Base-by-base conservation (phyloP, 352 stramenopile genomes). In the Pythium utonaiense region DNA sequence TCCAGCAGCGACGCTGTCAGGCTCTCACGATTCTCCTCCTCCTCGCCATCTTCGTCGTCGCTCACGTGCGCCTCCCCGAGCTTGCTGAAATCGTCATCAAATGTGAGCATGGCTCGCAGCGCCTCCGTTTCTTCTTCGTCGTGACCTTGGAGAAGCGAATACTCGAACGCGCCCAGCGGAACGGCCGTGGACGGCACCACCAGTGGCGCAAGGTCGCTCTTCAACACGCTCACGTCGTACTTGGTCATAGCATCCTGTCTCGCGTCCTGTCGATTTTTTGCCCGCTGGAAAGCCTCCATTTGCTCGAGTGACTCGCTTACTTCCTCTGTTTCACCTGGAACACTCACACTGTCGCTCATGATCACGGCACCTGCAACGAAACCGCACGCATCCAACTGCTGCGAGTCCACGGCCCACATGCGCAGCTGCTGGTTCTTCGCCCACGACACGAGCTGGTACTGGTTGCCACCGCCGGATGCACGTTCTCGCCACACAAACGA, bases 381-480 rank as follows among this genome's bases (percentile, higher is more conserved):
- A 3, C 62, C 62, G 38, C 57, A 70, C 17, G 58, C 47, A 6
- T 61, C 52, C 3, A 91, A 54, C 28, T 88, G 79, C 31, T 77
- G 73, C 14, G 72, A 51, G 47, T 95, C 81, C 14, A 93, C 62
- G 28, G 75, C 71, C 84, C 82, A 92, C 60, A 94, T 57, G 3
- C 82, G 77, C 6, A 94, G 60, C 24, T 92, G 79, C 50, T 94
- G 83, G 53, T 89, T 81, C 72, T 94, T 91, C 0, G 78, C 75
- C 82, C 81, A 94, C 19, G 85, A 91, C 12, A 94, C 75, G 13
- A 92, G 58, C 62, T 92, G 85, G 17, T 80, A 93, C 6, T 74
- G 60, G 31, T 55, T 73, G 2, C 60, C 67, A n/a, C 66, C 69
- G 2, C 72, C 64, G 16, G 45, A 58, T 13, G 36, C 19, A 16